phyloP scores from a whole-genome alignment of 2,329 filamentous ascomycete species.

The Fusarium sarcochroum region DNA sequence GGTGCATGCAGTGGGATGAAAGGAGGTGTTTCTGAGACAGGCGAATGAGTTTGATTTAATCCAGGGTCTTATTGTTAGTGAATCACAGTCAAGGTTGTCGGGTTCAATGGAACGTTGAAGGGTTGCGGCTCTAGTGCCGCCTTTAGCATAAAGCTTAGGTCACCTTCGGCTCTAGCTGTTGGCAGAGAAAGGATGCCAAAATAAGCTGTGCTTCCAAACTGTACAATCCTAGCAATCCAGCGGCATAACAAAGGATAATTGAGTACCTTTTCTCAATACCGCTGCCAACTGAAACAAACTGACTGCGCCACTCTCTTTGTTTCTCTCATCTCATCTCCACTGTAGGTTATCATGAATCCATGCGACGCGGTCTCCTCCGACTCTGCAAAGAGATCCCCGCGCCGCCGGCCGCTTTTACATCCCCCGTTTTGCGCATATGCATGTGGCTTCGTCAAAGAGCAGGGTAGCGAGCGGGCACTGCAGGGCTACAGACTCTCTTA shows the following conservation, averaged over 20 bases:
- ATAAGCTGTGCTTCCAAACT: slow-evolving; percentile 13
- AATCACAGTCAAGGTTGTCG: slow-evolving; percentile 18
- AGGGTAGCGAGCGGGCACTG: slow-evolving; percentile 27
- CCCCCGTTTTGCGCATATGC: slow-evolving; percentile 49
- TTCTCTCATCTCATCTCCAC: slow-evolving; percentile 9
- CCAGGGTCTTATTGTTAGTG: slow-evolving; percentile 6
- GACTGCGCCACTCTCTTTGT: slow-evolving; percentile 4
- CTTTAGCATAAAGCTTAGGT: slow-evolving; percentile 24
- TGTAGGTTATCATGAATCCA: slow-evolving; percentile 22
- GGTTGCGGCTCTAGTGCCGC: slow-evolving; percentile 5
- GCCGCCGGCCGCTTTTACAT: slow-evolving; percentile 26
- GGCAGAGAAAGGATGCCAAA: slow-evolving; percentile 22
- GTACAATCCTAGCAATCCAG: background rate
- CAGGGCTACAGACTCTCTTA: slow-evolving; percentile 42
- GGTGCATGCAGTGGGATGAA: slow-evolving; percentile 15
- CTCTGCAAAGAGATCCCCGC: slow-evolving; percentile 23
- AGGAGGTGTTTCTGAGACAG: slow-evolving; percentile 4
- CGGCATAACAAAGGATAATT: slow-evolving; percentile 1
- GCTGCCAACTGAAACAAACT: background rate
- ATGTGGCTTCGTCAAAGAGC: slow-evolving; percentile 40
- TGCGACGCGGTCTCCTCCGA: slow-evolving; percentile 40
- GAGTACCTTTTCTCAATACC: background rate
- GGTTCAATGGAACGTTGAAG: slow-evolving; percentile 12
- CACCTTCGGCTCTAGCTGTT: slow-evolving; percentile 3
- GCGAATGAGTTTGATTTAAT: slow-evolving; percentile 3